Base-by-base conservation (phyloP, 768 basidiomycete species). In the Psilocybe cyanescens region DNA sequence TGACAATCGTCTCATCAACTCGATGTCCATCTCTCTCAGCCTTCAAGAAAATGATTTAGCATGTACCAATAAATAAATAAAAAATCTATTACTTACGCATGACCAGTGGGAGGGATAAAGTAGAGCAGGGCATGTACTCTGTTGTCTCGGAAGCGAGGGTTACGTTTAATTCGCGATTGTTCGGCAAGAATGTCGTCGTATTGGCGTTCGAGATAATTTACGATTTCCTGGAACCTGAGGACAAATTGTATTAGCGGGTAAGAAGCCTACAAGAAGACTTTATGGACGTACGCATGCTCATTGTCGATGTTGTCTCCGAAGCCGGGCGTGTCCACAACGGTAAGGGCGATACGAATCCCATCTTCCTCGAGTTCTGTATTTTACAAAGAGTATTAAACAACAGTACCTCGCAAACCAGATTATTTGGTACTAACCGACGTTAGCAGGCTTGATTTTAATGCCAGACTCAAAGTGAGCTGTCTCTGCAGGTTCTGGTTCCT, bases 251-350 rank as follows among this genome's bases (percentile, higher is more conserved):
- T 66, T 31, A 31, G 28, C 8, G 6, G 4, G 54, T 55, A 61
- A 60, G 39, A 17, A 31, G 39, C 28, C 24, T 24, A 56, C 44
- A 31, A 33, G 8, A 48, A 7, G 1, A 19, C 61, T 31, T 24
- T 61, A 17, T 31, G 39, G 19, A 79, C 90, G 67, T 68, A 94
- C 93, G 89, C 84, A 71, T 87, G 85, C 72, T 93, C 90, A 74
- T 94, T 95, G 79, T 95, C 91, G 67, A 95, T 91, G 72, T 88
- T 91, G 76, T 94, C 90, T 17, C 94, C 94, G 67, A 97, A 97
- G 19, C 94, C 94, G 58, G 94, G 94, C 6, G 94, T 97, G 74
- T 97, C 94, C 44, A 97, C 92, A 60, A 97, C 86, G 8, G 93
- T 95, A 66, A 97, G 79, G 7, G 92, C 90, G 71, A 97, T 93